Percentiles rank a stretch among this genome's conserved stretches.
Conservation (phyloP, 2,329 filamentous ascomycete genomes). For the Diplodia scrobiculata region DNA sequence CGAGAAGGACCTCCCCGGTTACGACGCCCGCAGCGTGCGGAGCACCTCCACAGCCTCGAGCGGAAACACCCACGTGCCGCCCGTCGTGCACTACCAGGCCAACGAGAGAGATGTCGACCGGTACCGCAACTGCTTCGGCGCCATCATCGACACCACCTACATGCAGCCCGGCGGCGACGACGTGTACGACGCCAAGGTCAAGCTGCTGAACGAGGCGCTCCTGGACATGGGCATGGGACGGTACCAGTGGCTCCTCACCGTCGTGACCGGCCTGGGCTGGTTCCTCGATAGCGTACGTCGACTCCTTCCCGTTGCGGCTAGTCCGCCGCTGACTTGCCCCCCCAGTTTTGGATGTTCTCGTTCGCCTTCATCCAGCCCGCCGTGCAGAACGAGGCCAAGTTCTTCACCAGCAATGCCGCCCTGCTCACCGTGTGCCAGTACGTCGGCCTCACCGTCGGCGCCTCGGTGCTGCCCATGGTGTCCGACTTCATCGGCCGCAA, state of each 20-base stretch:
- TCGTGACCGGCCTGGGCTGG: conserved; percentile 31
- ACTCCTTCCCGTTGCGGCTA: neutral
- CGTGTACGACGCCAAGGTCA: conserved; percentile 30
- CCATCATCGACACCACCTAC: conserved; percentile 10
- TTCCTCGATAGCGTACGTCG: conserved; percentile 30
- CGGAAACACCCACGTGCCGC: neutral
- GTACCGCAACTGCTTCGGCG: conserved; percentile 20
- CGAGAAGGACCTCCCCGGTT: conserved; percentile 7
- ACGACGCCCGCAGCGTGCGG: conserved; percentile 8
- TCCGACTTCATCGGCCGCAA: conserved; percentile 24
- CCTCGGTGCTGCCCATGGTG: conserved; percentile 20
- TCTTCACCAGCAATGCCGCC: conserved; percentile 13
- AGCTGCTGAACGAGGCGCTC: conserved; percentile 31
- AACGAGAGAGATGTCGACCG: conserved; percentile 14
- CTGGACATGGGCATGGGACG: conserved; percentile 32
- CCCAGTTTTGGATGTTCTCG: conserved; percentile 26
- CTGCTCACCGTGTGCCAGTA: conserved; percentile 27
- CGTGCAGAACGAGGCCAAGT: conserved; percentile 24
- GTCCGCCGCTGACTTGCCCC: neutral
- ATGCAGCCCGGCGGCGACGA: conserved; percentile 27
- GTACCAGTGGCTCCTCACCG: conserved; percentile 30
- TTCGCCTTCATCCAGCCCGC: conserved; percentile 25
- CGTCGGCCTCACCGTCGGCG: conserved; percentile 21
- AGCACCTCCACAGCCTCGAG: neutral
- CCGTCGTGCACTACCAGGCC: conserved; percentile 6